Percentiles rank a stretch among this genome's conserved stretches.
These are phyloP conservation scores for Nicotiana sylvestris DNA, from an alignment of 257 asterid species.

Conservation along the genomic window DNA sequence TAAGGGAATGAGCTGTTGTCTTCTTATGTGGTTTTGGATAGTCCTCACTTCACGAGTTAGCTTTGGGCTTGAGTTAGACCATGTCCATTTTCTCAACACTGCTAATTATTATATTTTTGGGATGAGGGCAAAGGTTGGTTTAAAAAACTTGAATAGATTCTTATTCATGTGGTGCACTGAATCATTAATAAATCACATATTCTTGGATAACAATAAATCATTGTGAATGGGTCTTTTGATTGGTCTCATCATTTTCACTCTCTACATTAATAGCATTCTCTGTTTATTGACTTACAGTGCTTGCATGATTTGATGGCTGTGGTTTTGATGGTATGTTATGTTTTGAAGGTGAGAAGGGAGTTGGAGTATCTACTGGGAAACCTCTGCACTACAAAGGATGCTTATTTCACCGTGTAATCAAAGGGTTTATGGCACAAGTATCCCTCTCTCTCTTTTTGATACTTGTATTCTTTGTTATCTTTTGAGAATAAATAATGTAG, in stretches of 20 bases:
- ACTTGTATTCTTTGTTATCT: not conserved
- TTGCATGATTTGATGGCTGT: not conserved
- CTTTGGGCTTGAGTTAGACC: not conserved
- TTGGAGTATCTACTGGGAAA: conserved; percentile 75
- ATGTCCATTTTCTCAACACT: not conserved
- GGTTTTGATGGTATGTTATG: conserved; percentile 11
- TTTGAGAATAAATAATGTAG: not conserved
- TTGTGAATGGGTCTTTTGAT: not conserved
- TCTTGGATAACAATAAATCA: not conserved
- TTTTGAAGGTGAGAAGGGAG: conserved; percentile 82
- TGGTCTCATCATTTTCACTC: not conserved
- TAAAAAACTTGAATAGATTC: not conserved
- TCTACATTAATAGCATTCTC: not conserved
- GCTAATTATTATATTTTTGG: not conserved
- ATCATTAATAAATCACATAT: not conserved
- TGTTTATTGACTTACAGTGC: not conserved
- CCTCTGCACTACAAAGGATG: conserved; percentile 93
- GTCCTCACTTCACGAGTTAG: not conserved
- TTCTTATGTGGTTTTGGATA: not conserved
- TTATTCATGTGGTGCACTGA: not conserved
- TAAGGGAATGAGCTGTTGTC: not conserved
- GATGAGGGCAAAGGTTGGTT: not conserved
- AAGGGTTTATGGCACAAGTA: conserved; percentile 98
- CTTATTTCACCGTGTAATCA: conserved; percentile 83
- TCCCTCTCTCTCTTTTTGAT: not conserved